Evolutionary conservation across 805 yeast genomes (phyloP).

Genomic region (Metschnikowia kunwiensis): DNA sequence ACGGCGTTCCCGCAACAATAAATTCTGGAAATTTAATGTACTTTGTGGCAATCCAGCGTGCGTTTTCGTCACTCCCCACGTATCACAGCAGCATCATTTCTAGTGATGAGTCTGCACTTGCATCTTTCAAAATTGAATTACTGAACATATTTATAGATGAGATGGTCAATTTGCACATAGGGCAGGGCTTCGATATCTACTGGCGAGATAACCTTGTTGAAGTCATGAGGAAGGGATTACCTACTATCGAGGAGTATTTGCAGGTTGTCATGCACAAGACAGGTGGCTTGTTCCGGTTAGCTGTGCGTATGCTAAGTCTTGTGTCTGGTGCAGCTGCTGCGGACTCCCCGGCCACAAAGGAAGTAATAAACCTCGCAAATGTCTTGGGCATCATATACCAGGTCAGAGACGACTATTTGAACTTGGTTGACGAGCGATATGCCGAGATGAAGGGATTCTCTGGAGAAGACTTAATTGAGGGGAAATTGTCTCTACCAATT

Average conservation of each 20-base stretch:
- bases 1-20: slow-evolving; percentile 75
- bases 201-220: slow-evolving; percentile 63
- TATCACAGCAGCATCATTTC: not conserved
- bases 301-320: slow-evolving; percentile 47
- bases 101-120: not conserved
- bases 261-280: slow-evolving; percentile 84
- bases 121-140: not conserved
- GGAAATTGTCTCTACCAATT: slow-evolving; percentile 84
- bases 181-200: slow-evolving; percentile 85
- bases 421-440: slow-evolving; percentile 51
- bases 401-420: slow-evolving; percentile 79
- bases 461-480: slow-evolving; percentile 82
- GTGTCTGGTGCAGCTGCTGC: slow-evolving; percentile 9
- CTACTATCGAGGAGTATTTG: slow-evolving; percentile 48
- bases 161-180: slow-evolving; percentile 76
- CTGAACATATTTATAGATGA: slow-evolving; percentile 59
- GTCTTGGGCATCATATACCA: slow-evolving; percentile 82
- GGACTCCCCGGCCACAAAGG: slow-evolving; percentile 6
- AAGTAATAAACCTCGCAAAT: slow-evolving; percentile 62
- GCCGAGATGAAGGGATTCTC: slow-evolving; percentile 68
- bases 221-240: slow-evolving; percentile 19
- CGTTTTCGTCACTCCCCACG: slow-evolving; percentile 19
- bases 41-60: slow-evolving; percentile 61
- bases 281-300: slow-evolving; percentile 80
- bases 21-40: slow-evolving; percentile 83